Percentiles rank a stretch among this genome's conserved stretches.
phyloP scores from a whole-genome alignment of 192 early-diverging fungal species.

The Coemansia sp. region DNA sequence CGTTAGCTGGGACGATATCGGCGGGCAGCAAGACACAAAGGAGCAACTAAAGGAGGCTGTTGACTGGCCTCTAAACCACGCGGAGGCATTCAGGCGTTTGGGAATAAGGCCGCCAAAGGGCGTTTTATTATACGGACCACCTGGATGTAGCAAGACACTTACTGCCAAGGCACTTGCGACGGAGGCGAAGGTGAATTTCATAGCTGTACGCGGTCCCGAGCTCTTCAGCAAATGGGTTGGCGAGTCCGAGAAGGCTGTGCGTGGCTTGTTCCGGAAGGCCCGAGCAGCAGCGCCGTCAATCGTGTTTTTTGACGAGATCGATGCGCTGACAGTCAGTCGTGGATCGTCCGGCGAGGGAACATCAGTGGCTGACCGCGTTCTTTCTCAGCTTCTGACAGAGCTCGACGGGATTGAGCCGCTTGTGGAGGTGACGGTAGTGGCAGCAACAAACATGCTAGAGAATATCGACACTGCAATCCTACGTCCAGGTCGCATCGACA shows the following conservation, averaged over 20 bases:
- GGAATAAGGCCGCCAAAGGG: conserved; percentile 96
- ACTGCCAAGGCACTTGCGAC: conserved; percentile 98
- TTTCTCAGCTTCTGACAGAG: conserved; percentile 92
- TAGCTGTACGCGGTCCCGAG: conserved; percentile 98
- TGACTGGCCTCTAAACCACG: conserved; percentile 97
- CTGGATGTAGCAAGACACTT: conserved; percentile 96
- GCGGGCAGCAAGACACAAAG: conserved; percentile 90
- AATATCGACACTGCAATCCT: conserved; percentile 91
- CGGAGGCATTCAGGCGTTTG: conserved; percentile 84
- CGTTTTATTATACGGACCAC: conserved; percentile 95
- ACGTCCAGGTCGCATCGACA: conserved; percentile 92
- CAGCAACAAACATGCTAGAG: conserved; percentile 97
- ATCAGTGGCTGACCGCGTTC: conserved; percentile 90
- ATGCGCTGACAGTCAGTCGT: conserved; percentile 88
- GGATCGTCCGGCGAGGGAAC: conserved; percentile 63
- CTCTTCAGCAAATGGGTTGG: conserved; percentile 99
- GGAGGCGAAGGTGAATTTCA: conserved; percentile 94
- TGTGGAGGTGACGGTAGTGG: conserved; percentile 94
- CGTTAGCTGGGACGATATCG: conserved; percentile 91
- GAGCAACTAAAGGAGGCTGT: conserved; percentile 90
- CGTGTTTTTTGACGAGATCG: conserved; percentile 99
- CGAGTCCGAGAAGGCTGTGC: conserved; percentile 95
- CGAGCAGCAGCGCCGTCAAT: conserved; percentile 92
- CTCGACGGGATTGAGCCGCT: conserved; percentile 96
- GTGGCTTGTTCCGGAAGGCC: conserved; percentile 92